These are phyloP conservation scores for Lactarius quietus DNA, from an alignment of 768 basidiomycete genomes.

Conservation along the genomic window DNA sequence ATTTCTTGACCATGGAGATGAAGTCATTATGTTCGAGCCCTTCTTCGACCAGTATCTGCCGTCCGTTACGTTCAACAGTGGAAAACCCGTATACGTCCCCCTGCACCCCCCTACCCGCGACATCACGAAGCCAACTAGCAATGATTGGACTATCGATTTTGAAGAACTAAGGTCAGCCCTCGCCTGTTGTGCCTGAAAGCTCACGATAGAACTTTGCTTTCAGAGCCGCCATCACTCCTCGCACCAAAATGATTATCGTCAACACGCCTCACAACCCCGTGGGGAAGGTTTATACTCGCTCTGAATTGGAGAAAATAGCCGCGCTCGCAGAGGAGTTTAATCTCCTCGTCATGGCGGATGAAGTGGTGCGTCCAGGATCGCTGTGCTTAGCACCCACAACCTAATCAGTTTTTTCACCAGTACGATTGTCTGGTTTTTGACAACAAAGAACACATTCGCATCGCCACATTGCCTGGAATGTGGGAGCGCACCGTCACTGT, in stretches of 20 bases:
- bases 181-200: neutral
- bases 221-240: constrained; percentile 79
- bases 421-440: constrained; percentile 94
- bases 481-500: constrained; percentile 98
- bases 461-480: constrained; percentile 95
- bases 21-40: constrained; percentile 98
- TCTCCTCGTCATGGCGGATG: constrained; percentile 89
- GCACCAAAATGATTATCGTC: constrained; percentile 91
- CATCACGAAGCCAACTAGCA: constrained; percentile 48
- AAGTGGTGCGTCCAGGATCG: constrained; percentile 68
- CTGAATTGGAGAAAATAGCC: constrained; percentile 84
- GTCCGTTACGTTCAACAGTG: constrained; percentile 91
- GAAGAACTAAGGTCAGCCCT: constrained; percentile 74
- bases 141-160: constrained; percentile 88
- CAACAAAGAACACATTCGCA: constrained; percentile 82
- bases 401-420: constrained; percentile 36
- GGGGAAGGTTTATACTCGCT: constrained; percentile 90
- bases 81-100: constrained; percentile 90
- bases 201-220: constrained; percentile 9
- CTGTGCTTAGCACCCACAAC: neutral
- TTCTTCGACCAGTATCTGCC: constrained; percentile 97
- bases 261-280: constrained; percentile 98
- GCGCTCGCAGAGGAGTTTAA: constrained; percentile 88
- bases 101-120: constrained; percentile 74
- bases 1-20: constrained; percentile 88